Percentiles rank a stretch among this genome's conserved stretches.
Conservation (phyloP, 2,329 filamentous ascomycete genomes). For the Penicillium sp. region DNA sequence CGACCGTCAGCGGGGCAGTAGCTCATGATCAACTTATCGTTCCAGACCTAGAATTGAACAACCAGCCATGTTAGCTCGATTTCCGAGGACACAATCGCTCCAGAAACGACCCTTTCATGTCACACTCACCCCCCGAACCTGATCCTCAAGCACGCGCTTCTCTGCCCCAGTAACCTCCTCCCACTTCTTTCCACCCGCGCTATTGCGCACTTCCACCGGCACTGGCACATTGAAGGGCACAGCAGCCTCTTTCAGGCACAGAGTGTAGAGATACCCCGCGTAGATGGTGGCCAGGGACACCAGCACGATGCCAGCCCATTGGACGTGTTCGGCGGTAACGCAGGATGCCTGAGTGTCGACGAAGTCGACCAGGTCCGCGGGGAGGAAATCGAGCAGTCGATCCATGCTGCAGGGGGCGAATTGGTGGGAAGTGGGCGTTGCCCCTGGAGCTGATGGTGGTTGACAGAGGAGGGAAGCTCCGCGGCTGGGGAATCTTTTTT, state of each 20-base stretch:
- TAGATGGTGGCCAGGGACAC: slow-evolving; percentile 35
- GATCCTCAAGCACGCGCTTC: slow-evolving; percentile 40
- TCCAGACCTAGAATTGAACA: slow-evolving; percentile 38
- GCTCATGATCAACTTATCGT: slow-evolving; percentile 43
- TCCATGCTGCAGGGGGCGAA: slow-evolving; percentile 27
- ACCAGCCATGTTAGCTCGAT: slow-evolving; percentile 16
- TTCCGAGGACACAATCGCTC: background rate
- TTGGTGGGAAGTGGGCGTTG: slow-evolving; percentile 17
- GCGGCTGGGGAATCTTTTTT: slow-evolving; percentile 18
- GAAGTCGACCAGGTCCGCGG: slow-evolving; percentile 23
- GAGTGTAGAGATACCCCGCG: slow-evolving; percentile 35
- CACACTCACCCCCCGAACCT: slow-evolving; percentile 40
- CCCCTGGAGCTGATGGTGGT: slow-evolving; percentile 9
- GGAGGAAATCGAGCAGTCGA: slow-evolving; percentile 23
- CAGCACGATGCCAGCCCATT: slow-evolving; percentile 27
- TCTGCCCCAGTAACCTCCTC: slow-evolving; percentile 36
- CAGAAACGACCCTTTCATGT: background rate
- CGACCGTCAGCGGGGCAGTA: slow-evolving; percentile 82
- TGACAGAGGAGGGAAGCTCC: slow-evolving; percentile 42
- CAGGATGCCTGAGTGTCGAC: slow-evolving; percentile 18
- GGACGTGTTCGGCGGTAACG: slow-evolving; percentile 22
- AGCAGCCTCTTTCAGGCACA: slow-evolving; percentile 33
- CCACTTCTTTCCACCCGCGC: slow-evolving; percentile 37
- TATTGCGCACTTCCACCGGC: slow-evolving; percentile 36
- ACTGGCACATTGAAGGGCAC: slow-evolving; percentile 42